These are phyloP conservation scores for Boletus edulis DNA, from an alignment of 768 basidiomycete species.

Conservation along the genomic window DNA sequence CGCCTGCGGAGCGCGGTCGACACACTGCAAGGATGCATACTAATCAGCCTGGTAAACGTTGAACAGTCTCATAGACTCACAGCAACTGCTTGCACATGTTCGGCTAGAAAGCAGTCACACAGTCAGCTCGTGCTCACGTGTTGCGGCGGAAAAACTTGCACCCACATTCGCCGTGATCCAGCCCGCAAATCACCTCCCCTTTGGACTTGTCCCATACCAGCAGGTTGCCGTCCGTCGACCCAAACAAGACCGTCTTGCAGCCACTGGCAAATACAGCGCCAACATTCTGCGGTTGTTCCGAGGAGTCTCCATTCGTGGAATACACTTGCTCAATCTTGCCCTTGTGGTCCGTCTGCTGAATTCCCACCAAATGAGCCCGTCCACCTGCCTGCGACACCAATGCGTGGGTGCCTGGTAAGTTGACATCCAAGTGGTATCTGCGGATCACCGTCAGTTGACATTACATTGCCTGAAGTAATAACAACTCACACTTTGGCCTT, in stretches of 20 bases:
- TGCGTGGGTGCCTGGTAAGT: constrained; percentile 45
- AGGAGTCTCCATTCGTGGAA: constrained; percentile 36
- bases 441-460: constrained; percentile 9
- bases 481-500: constrained; percentile 53
- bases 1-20: constrained; percentile 39
- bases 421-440: constrained; percentile 56
- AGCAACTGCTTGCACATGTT: constrained; percentile 33
- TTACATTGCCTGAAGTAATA: background rate
- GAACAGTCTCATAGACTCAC: constrained; percentile 21
- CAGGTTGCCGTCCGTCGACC: constrained; percentile 50
- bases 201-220: constrained; percentile 63
- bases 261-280: constrained; percentile 54
- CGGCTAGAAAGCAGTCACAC: constrained; percentile 19
- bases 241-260: constrained; percentile 57
- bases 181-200: constrained; percentile 51
- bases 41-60: constrained; percentile 27
- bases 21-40: constrained; percentile 34
- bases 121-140: constrained; percentile 7
- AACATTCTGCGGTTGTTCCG: constrained; percentile 34
- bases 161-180: constrained; percentile 61
- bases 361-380: constrained; percentile 48
- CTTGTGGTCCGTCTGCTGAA: constrained; percentile 48
- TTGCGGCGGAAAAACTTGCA: background rate
- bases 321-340: constrained; percentile 55
- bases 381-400: constrained; percentile 54